A percentile compares a stretch with the other conserved stretches of the same genome.
These are phyloP conservation scores for Fusarium virguliforme DNA, from an alignment of 2,329 filamentous ascomycete genomes.

Conservation along the genomic window DNA sequence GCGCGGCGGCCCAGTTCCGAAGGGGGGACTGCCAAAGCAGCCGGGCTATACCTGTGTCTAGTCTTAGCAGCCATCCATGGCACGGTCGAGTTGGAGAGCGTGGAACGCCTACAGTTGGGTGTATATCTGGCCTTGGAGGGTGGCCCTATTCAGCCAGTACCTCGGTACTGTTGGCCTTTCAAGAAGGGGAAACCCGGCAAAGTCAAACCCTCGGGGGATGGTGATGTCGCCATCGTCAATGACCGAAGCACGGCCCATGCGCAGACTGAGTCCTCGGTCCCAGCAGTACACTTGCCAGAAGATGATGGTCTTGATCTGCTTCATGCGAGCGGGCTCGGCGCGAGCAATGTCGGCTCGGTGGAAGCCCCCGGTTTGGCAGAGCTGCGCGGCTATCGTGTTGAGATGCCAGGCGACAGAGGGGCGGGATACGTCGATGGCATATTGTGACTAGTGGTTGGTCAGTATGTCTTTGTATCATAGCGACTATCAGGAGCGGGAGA, in stretches of 20 bases:
- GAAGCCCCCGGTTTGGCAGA: conserved; percentile 75
- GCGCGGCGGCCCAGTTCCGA: conserved; percentile 60
- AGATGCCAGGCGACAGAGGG: conserved; percentile 75
- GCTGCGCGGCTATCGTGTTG: conserved; percentile 69
- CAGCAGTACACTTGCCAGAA: conserved; percentile 70
- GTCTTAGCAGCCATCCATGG: conserved; percentile 28
- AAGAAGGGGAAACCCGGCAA: conserved; percentile 57
- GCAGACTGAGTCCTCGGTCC: conserved; percentile 71
- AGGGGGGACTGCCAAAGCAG: conserved; percentile 59
- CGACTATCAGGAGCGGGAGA: too few species aligned
- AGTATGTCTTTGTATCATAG: background rate
- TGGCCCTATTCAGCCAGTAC: conserved; percentile 69
- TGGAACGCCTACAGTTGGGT: conserved; percentile 58
- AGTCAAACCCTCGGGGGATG: conserved; percentile 60
- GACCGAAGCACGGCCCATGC: conserved; percentile 70
- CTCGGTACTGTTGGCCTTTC: conserved; percentile 60
- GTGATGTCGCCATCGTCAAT: conserved; percentile 74
- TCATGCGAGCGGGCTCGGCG: conserved; percentile 1
- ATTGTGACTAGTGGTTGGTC: conserved; percentile 53
- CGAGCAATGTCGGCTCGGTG: conserved; percentile 59
- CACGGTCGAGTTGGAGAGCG: too few species aligned
- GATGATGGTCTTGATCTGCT: conserved; percentile 57
- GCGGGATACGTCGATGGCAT: conserved; percentile 73
- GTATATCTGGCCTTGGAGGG: conserved; percentile 72
- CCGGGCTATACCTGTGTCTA: conserved; percentile 64